These are phyloP conservation scores for Nakazawaea populi DNA, from an alignment of 805 yeast species.

Conservation along the genomic window DNA sequence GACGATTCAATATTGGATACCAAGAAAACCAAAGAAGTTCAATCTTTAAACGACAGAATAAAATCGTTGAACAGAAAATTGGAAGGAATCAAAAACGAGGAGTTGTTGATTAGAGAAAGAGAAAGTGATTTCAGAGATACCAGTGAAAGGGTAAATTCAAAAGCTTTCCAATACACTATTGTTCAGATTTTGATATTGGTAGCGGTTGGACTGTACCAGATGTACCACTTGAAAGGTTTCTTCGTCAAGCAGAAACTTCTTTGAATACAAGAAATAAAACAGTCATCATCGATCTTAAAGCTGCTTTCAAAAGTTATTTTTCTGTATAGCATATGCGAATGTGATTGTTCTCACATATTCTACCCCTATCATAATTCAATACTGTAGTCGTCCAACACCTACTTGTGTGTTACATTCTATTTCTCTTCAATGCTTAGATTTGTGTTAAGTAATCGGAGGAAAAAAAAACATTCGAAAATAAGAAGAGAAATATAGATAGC, in stretches of 20 bases:
- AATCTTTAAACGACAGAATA: slow-evolving; percentile 49
- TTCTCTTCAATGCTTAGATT: no score
- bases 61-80: slow-evolving; percentile 53
- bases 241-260: slow-evolving; percentile 85
- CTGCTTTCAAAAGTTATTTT: no score
- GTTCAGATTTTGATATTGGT: slow-evolving; percentile 64
- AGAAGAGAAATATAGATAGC: no score
- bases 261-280: slow-evolving; percentile 20
- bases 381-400: no score
- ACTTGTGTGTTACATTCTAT: no score
- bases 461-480: no score
- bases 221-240: slow-evolving; percentile 71
- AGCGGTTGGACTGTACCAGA: slow-evolving; percentile 69
- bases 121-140: slow-evolving; percentile 75
- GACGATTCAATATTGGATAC: slow-evolving; percentile 60
- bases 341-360: no score
- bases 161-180: slow-evolving; percentile 69
- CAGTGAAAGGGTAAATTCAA: slow-evolving; percentile 68
- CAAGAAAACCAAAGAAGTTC: slow-evolving; percentile 47
- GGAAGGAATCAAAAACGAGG: slow-evolving; percentile 58
- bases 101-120: slow-evolving; percentile 53
- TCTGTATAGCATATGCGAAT: background rate
- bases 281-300: no score
- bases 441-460: no score
- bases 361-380: no score